Percentiles rank a stretch among this genome's conserved stretches.
Evolutionary conservation across 2,329 filamentous ascomycete species (phyloP).

Genomic region (Xylariaceae sp.): DNA sequence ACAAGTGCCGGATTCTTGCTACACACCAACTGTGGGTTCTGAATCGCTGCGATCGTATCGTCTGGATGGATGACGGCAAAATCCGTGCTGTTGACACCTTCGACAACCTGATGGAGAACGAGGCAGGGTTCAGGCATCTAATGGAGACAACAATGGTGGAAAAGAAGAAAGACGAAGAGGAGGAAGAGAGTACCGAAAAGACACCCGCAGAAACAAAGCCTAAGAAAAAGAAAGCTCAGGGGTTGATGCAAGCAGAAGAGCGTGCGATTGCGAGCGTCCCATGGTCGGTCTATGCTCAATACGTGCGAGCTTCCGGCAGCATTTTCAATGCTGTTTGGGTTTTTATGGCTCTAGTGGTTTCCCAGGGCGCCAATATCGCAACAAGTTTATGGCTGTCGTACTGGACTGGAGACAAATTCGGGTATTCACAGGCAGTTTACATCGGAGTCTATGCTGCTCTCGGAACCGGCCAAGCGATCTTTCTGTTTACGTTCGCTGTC

Average conservation of each 20-base stretch:
- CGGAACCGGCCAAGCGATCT: constrained; percentile 63
- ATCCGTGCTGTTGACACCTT: constrained; percentile 87
- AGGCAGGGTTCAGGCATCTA: constrained; percentile 72
- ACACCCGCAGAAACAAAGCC: constrained; percentile 47
- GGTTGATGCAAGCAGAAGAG: constrained; percentile 66
- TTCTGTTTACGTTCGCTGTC: constrained; percentile 79
- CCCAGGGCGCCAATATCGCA: constrained; percentile 79
- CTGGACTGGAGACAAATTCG: constrained; percentile 81
- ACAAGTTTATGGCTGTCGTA: constrained; percentile 91
- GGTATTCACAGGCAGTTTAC: constrained; percentile 63
- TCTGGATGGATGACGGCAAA: constrained; percentile 85
- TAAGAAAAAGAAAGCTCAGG: constrained; percentile 55
- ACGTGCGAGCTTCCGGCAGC: constrained; percentile 70
- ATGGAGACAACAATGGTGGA: constrained; percentile 82
- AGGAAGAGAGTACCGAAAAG: constrained; percentile 42
- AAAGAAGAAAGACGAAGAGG: constrained; percentile 55
- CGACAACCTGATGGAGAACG: constrained; percentile 75
- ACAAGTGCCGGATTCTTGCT: constrained; percentile 86
- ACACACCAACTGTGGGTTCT: constrained; percentile 95
- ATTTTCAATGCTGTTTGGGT: constrained; percentile 65
- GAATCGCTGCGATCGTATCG: constrained; percentile 82
- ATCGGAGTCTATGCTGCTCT: constrained; percentile 69
- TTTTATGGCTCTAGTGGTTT: constrained; percentile 59
- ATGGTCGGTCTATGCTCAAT: constrained; percentile 74
- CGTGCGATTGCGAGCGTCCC: constrained; percentile 72